phyloP scores from a whole-genome alignment of 1,284 basidiomycete genomes.

The Heterobasidion annosum region DNA sequence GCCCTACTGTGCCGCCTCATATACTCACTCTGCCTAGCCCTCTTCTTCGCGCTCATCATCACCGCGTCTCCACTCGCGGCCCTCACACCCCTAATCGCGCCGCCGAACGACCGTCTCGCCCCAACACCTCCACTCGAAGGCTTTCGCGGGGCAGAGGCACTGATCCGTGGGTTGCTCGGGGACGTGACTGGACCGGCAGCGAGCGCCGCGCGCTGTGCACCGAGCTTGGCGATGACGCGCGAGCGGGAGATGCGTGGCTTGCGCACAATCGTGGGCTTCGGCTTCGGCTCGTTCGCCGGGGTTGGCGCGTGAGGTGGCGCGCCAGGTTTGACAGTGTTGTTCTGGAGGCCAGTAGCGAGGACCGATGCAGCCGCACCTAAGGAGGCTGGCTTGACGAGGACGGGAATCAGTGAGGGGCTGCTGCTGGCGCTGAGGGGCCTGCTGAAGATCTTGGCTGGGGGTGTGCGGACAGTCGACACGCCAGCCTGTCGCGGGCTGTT shows the following conservation, averaged over 20 bases:
- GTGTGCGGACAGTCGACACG: conserved; percentile 16
- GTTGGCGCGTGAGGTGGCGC: not conserved
- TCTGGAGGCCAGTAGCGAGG: conserved; percentile 11
- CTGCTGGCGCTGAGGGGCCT: conserved; percentile 29
- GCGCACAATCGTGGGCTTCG: conserved; percentile 37
- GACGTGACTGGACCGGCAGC: conserved; percentile 5
- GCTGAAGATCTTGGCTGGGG: conserved; percentile 37
- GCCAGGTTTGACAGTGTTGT: not conserved
- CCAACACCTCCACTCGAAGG: conserved; percentile 51
- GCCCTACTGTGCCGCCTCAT: conserved; percentile 18
- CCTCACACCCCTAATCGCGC: conserved; percentile 22
- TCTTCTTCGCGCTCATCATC: conserved; percentile 53
- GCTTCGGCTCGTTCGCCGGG: conserved; percentile 19
- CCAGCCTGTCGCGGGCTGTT: conserved; percentile 24
- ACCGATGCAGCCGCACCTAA: conserved; percentile 21
- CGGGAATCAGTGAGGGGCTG: conserved; percentile 27
- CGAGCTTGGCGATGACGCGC: conserved; percentile 65
- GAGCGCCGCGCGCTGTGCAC: conserved; percentile 52
- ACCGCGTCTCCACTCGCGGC: conserved; percentile 24
- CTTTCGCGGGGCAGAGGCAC: conserved; percentile 11
- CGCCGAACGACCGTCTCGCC: conserved; percentile 35
- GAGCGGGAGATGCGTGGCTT: conserved; percentile 72
- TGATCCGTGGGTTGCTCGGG: not conserved
- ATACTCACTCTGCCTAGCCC: conserved; percentile 62
- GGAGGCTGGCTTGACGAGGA: conserved; percentile 20